These are phyloP conservation scores for Neonothopanus nambi DNA, from an alignment of 1,284 basidiomycete species.

Conservation along the genomic window DNA sequence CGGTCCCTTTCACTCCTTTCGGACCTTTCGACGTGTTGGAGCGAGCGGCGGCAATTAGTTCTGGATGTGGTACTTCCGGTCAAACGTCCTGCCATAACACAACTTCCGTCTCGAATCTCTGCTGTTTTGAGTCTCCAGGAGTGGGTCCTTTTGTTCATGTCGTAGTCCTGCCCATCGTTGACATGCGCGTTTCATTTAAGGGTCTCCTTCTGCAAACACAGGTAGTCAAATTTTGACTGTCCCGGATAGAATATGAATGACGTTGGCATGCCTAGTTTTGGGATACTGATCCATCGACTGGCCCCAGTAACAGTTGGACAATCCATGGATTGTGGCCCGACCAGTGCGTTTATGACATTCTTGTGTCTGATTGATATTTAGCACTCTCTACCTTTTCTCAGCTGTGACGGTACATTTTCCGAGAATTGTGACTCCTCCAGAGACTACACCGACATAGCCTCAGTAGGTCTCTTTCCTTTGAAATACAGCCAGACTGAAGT, in stretches of 20 bases:
- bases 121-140: slow-evolving; percentile 56
- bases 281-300: slow-evolving; percentile 63
- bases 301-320: slow-evolving; percentile 71
- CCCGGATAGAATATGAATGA: neutral
- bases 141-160: slow-evolving; percentile 26
- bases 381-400: slow-evolving; percentile 30
- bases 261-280: slow-evolving; percentile 60
- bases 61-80: slow-evolving; percentile 43
- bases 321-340: slow-evolving; percentile 79
- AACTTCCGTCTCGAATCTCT: slow-evolving; percentile 39
- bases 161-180: neutral
- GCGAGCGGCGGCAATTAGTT: slow-evolving; percentile 28
- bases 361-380: neutral
- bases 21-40: slow-evolving; percentile 28
- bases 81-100: slow-evolving; percentile 48
- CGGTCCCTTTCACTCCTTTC: too few relatives aligned
- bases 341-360: slow-evolving; percentile 41
- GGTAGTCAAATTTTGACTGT: slow-evolving; percentile 29
- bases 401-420: slow-evolving; percentile 68
- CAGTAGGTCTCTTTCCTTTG: slow-evolving; percentile 34
- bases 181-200: slow-evolving; percentile 31
- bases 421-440: slow-evolving; percentile 67
- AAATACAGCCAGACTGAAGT: slow-evolving; percentile 1
- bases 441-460: slow-evolving; percentile 56
- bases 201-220: slow-evolving; percentile 66